phyloP scores from a whole-genome alignment of 495 filamentous ascomycete genomes.

The Wilcoxina mikolae region DNA sequence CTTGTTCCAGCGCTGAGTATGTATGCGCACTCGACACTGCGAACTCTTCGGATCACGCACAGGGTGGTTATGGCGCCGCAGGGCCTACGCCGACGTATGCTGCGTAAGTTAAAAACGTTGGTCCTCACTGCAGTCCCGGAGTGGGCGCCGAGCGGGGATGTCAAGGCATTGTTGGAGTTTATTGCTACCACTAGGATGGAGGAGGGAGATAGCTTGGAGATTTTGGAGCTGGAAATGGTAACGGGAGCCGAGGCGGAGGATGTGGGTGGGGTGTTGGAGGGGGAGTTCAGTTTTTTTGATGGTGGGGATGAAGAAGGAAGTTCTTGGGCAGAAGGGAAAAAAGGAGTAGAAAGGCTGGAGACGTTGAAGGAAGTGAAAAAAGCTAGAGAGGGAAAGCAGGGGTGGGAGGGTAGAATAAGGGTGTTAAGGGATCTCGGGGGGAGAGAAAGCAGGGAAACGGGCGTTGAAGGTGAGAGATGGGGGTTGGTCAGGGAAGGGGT shows the following conservation, averaged over 20 bases:
- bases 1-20: slow-evolving; percentile 7
- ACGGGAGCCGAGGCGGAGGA: slow-evolving; percentile 1
- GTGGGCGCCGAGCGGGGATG: neutral
- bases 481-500: slow-evolving; percentile 20
- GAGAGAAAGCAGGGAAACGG: slow-evolving; percentile 14
- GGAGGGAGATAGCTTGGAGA: slow-evolving; percentile 5
- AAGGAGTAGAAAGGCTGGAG: slow-evolving; percentile 7
- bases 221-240: slow-evolving; percentile 17
- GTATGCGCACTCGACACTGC: slow-evolving; percentile 13
- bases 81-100: neutral
- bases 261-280: slow-evolving; percentile 2
- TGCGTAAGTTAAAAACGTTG: slow-evolving; percentile 10
- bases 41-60: slow-evolving; percentile 11
- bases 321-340: slow-evolving; percentile 5
- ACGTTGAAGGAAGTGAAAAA: slow-evolving; percentile 10
- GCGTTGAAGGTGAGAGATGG: slow-evolving; percentile 19
- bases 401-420: slow-evolving; percentile 11
- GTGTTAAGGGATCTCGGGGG: slow-evolving; percentile 22
- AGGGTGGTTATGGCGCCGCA: slow-evolving; percentile 2
- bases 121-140: slow-evolving; percentile 12
- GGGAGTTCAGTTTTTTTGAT: slow-evolving; percentile 24
- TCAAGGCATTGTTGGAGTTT: slow-evolving; percentile 7
- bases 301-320: slow-evolving; percentile 9
- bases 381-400: slow-evolving; percentile 6
- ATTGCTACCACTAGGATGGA: neutral